Evolutionary conservation across 768 basidiomycete genomes (phyloP).

Genomic region (Tephrocybe rancida): DNA sequence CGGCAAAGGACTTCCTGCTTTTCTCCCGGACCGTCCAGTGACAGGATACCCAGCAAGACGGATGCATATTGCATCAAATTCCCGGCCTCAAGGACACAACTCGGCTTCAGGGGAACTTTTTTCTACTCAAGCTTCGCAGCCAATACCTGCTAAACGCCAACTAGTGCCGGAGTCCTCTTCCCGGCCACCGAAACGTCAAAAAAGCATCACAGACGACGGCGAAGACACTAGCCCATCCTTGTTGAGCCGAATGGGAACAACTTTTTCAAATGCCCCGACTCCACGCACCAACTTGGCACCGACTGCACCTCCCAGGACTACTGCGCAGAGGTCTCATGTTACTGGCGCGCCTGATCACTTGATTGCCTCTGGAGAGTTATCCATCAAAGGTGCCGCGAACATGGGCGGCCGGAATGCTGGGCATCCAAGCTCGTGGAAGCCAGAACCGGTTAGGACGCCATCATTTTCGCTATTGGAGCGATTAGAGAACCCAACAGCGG

Average conservation of each 20-base stretch:
- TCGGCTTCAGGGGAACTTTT: not conserved
- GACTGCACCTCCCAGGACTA: not conserved
- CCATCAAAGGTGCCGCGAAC: conserved; percentile 56
- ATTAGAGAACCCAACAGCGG: conserved; percentile 23
- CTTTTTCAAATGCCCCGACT: conserved; percentile 1
- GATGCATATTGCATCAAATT: conserved; percentile 14
- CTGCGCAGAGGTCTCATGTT: conserved; percentile 2
- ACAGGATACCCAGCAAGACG: conserved; percentile 12
- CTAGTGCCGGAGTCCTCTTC: conserved; percentile 28
- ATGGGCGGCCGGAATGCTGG: conserved; percentile 7
- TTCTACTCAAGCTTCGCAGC: not conserved
- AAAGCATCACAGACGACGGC: conserved; percentile 20
- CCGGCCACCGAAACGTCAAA: conserved; percentile 37
- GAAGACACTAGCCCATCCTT: conserved; percentile 36
- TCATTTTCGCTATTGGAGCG: conserved; percentile 37
- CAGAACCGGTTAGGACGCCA: conserved; percentile 13
- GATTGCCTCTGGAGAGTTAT: conserved; percentile 43
- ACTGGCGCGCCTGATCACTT: not conserved
- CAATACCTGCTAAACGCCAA: conserved; percentile 16
- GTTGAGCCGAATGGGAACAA: conserved; percentile 41
- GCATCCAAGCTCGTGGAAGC: conserved; percentile 1
- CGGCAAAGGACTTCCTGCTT: conserved; percentile 1
- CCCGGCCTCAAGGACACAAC: conserved; percentile 5
- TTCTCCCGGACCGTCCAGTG: conserved; percentile 9
- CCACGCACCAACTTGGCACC: conserved; percentile 3